Evolutionary conservation across 192 early-diverging fungal species (phyloP), one percentile per base, ranked within the genome.

Genomic region (Podila clonocystis): DNA sequence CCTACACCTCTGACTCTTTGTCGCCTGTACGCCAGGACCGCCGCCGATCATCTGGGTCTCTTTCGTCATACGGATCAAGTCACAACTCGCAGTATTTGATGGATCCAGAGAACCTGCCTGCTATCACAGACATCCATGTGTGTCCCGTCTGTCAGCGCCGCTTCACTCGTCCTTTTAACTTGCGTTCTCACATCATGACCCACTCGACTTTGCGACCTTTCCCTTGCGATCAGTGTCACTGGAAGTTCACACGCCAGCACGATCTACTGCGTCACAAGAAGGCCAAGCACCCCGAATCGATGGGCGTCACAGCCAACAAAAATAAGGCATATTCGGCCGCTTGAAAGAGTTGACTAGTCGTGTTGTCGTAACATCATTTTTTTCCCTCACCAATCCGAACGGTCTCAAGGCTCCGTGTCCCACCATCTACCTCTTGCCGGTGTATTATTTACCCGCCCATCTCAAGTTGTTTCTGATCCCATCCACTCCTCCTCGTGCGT

Each of bases 201-300:
- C 94, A 95, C 68, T 91, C 92, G 36, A 84, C 88, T 15, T 92
- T 93, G 64, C 87, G 93, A 17, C 94, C 94, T 34, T 94, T 89
- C 74, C 75, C 86, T 67, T 96, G 94, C 69, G 79, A 83, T 28
- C 85, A 88, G 67, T 98, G 97, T 82, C 82, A 89, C 17, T 87
- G 90, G 65, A 85, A 88, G 9, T 98, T 98, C 82, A 91, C 95
- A 13, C 88, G 97, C 24, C 93, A 95, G 67, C 96, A 98, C 82
- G 97, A 98, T 80, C 87, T 98, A 30, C 93, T 95, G 82, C 90
- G 97, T 55, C 94, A 95, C 65, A 88, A 68, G 61, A 59, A 62
- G 9, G 77, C 77, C 33, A 80, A 80, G 77, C 77, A 80, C 49
- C 77, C 77, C 22, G 22, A 65, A 22, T 48, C 63, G 17, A 55